Conservation (phyloP, 371 early-diverging fungal genomes). For the Mortierella sp. region DNA sequence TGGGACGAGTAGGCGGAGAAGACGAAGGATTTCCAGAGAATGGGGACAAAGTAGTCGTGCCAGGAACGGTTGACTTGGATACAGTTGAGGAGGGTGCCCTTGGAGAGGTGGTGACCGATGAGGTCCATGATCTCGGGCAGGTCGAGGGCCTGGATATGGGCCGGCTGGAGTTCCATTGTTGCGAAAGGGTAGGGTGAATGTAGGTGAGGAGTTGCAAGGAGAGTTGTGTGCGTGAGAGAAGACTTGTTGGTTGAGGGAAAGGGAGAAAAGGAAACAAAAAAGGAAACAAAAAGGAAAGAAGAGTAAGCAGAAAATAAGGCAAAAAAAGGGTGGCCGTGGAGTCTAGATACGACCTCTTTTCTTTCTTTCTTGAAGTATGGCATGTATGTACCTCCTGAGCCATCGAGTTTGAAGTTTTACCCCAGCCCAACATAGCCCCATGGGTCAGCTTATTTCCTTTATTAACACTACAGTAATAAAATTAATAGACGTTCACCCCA, state of each 20-base stretch:
- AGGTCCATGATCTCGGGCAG: conserved; percentile 10
- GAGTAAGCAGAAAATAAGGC: not conserved
- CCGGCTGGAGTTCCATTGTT: conserved; percentile 1
- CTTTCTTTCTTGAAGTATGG: not conserved
- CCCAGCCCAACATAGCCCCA: not conserved
- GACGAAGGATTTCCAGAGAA: not conserved
- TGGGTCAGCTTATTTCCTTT: too few relatives aligned
- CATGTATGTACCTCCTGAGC: not conserved
- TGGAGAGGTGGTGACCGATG: conserved; percentile 1
- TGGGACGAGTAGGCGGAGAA: conserved; percentile 5
- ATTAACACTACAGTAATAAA: not conserved
- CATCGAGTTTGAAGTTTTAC: not conserved
- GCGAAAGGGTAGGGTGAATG: not conserved
- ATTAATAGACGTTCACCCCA: not conserved
- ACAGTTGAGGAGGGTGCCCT: not conserved
- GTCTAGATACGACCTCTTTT: not conserved
- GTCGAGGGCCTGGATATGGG: conserved; percentile 1
- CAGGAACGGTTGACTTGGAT: conserved; percentile 2
- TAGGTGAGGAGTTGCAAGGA: not conserved
- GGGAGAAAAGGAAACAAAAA: not conserved
- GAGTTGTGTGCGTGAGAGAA: not conserved
- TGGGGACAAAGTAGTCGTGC: not conserved
- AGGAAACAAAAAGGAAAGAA: not conserved
- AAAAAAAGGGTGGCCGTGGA: not conserved
- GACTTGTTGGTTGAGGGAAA: not conserved